phyloP scores from a whole-genome alignment of 2,329 filamentous ascomycete species.

The Fusarium sp. region DNA sequence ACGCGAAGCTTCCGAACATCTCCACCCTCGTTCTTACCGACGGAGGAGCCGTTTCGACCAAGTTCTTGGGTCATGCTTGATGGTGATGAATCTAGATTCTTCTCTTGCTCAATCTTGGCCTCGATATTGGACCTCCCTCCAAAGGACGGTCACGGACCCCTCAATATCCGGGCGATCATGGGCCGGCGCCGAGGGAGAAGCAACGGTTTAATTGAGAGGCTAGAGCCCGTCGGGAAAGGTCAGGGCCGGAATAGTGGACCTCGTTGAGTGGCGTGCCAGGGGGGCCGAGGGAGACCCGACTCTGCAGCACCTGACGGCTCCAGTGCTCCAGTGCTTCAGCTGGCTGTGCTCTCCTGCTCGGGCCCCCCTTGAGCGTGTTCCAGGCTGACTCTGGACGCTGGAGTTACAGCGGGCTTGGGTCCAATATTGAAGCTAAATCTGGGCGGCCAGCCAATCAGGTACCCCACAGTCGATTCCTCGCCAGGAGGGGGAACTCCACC shows the following conservation, averaged over 20 bases:
- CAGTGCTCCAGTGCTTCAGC: background rate
- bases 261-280: background rate
- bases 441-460: background rate
- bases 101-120: background rate
- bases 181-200: conserved; percentile 2
- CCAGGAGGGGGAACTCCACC: background rate
- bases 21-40: background rate
- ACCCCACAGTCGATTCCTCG: background rate
- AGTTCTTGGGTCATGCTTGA: background rate
- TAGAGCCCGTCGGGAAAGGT: conserved; percentile 5
- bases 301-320: conserved; percentile 1
- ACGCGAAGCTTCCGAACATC: background rate
- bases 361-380: background rate
- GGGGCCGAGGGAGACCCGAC: background rate
- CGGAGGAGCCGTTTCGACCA: background rate
- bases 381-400: background rate
- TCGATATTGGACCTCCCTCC: background rate
- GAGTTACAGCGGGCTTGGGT: conserved; percentile 1
- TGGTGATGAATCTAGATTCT: background rate
- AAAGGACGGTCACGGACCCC: conserved; percentile 10
- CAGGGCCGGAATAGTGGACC: conserved; percentile 3
- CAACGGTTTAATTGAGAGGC: conserved; percentile 3
- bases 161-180: conserved; percentile 7
- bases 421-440: background rate
- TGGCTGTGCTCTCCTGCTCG: background rate